These are phyloP conservation scores for Daldinia concentrica DNA, from an alignment of 495 filamentous ascomycete genomes.

Conservation along the genomic window DNA sequence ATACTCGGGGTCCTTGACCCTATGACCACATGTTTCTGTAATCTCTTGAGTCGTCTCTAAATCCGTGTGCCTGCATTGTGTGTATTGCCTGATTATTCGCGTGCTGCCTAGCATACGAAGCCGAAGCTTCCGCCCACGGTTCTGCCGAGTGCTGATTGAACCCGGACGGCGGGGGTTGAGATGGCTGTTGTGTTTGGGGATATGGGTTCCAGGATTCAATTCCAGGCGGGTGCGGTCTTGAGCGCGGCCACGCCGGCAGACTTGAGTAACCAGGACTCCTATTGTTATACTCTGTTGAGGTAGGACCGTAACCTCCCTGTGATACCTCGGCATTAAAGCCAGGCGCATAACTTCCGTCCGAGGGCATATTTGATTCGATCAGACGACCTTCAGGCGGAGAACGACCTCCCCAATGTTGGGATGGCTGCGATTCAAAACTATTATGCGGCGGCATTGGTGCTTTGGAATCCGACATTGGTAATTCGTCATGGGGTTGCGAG, in stretches of 20 bases:
- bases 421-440: slow-evolving; percentile 29
- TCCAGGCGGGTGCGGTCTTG: slow-evolving; percentile 16
- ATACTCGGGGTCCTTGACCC: background rate
- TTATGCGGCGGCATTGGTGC: slow-evolving; percentile 30
- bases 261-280: slow-evolving; percentile 17
- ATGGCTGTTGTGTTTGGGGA: slow-evolving; percentile 18
- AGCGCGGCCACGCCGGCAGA: slow-evolving; percentile 22
- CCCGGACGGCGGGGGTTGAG: slow-evolving; percentile 12
- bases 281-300: slow-evolving; percentile 16
- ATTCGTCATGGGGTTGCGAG: slow-evolving; percentile 64
- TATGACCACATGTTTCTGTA: slow-evolving; percentile 41
- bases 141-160: slow-evolving; percentile 21
- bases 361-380: slow-evolving; percentile 6
- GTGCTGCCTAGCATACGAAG: slow-evolving; percentile 20
- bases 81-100: slow-evolving; percentile 28
- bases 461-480: slow-evolving; percentile 64
- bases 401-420: slow-evolving; percentile 23
- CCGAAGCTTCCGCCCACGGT: slow-evolving; percentile 33
- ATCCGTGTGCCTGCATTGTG: slow-evolving; percentile 34
- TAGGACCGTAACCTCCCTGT: slow-evolving; percentile 26
- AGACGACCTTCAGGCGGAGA: slow-evolving; percentile 14
- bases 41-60: slow-evolving; percentile 12
- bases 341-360: slow-evolving; percentile 19
- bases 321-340: slow-evolving; percentile 13
- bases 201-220: slow-evolving; percentile 21